These are phyloP conservation scores for Sporobolomyces roseus DNA, from an alignment of 768 basidiomycete genomes.

Conservation along the genomic window DNA sequence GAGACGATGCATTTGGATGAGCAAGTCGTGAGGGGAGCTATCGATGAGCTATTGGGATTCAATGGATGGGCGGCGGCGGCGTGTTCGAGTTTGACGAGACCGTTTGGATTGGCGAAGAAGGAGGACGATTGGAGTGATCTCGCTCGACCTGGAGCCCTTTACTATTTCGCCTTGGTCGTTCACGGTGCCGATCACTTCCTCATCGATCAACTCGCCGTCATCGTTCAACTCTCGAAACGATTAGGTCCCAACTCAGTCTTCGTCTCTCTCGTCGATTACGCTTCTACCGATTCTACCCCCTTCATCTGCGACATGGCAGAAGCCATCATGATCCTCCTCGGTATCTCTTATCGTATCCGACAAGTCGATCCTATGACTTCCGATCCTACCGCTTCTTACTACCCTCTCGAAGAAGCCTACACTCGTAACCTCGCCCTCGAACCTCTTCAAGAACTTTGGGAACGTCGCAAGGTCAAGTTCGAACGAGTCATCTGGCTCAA, in stretches of 20 bases:
- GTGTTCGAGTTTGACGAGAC: constrained; percentile 87
- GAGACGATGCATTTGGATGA: constrained; percentile 86
- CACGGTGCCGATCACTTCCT: constrained; percentile 99
- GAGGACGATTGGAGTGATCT: constrained; percentile 87
- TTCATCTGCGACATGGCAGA: constrained; percentile 92
- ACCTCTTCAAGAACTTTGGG: constrained; percentile 75
- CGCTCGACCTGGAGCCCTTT: constrained; percentile 72
- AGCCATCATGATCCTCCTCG: constrained; percentile 85
- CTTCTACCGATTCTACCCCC: constrained; percentile 89
- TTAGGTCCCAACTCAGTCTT: constrained; percentile 86
- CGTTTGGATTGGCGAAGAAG: constrained; percentile 80
- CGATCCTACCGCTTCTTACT: constrained; percentile 82
- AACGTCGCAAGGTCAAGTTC: constrained; percentile 75
- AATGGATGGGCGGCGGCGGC: constrained; percentile 98
- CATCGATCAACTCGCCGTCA: constrained; percentile 95
- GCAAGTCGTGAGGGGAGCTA: constrained; percentile 79
- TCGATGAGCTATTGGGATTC: constrained; percentile 88
- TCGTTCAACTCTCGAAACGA: constrained; percentile 88
- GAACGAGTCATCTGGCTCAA: constrained; percentile 93
- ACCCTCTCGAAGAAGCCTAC: constrained; percentile 90
- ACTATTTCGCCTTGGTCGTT: constrained; percentile 90
- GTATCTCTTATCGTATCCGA: constrained; percentile 86
- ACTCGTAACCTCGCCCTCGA: constrained; percentile 89
- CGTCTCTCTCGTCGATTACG: constrained; percentile 97
- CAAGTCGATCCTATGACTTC: constrained; percentile 89